Evolutionary conservation across 192 early-diverging fungal genomes (phyloP).

Genomic region (Diversispora eburnea): DNA sequence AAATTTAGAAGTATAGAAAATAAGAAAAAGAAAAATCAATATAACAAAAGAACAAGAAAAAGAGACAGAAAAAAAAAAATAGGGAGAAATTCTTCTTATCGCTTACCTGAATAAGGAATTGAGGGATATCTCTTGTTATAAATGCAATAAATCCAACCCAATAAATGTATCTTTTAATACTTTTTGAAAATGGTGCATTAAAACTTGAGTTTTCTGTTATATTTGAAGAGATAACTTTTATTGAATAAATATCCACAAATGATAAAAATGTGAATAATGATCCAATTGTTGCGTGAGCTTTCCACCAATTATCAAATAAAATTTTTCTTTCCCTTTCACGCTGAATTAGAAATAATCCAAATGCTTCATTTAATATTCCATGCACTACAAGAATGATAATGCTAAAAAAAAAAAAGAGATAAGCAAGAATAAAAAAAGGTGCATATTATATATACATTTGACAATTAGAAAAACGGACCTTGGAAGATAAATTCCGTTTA

Average conservation of each 20-base stretch:
- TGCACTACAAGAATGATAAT: background rate
- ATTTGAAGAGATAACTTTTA: background rate
- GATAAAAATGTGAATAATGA: background rate
- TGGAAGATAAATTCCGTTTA: background rate
- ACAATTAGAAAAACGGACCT: background rate
- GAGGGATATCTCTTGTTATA: background rate
- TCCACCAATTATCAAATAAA: background rate
- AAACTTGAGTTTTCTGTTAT: background rate
- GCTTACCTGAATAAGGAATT: background rate
- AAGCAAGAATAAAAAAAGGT: background rate
- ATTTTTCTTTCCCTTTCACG: background rate
- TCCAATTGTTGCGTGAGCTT: background rate
- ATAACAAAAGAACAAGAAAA: background rate
- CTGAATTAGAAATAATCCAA: background rate
- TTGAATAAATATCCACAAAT: background rate
- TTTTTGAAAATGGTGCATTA: background rate
- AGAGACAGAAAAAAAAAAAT: too few relatives aligned
- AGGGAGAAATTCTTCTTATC: background rate
- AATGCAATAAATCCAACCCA: slow-evolving; percentile 8
- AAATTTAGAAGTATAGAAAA: background rate
- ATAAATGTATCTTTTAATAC: background rate
- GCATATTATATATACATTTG: background rate
- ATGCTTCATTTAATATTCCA: background rate
- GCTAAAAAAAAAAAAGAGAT: background rate
- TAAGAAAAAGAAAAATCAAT: background rate